Evolutionary conservation across 2,329 filamentous ascomycete species (phyloP).

Genomic region (Exophiala dermatitidis): DNA sequence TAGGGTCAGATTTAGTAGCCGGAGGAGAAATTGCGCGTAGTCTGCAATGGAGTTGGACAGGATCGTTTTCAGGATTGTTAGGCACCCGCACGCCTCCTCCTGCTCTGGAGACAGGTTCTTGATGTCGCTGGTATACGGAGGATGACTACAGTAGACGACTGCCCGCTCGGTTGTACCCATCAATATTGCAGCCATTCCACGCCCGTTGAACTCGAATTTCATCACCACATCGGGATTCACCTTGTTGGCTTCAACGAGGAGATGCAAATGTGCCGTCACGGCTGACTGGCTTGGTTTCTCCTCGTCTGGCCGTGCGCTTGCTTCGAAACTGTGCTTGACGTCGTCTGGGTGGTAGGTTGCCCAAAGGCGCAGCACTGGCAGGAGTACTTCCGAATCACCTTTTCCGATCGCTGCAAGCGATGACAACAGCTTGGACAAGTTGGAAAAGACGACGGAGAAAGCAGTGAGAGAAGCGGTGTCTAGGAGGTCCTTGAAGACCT

Average conservation of each 20-base stretch:
- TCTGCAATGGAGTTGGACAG: constrained; percentile 51
- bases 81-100: constrained; percentile 13
- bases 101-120: constrained; percentile 24
- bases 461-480: constrained; percentile 10
- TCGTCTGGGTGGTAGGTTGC: constrained; percentile 10
- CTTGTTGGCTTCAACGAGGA: constrained; percentile 17
- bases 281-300: constrained; percentile 23
- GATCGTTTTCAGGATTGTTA: constrained; percentile 22
- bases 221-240: constrained; percentile 11
- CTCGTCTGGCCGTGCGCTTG: constrained; percentile 8
- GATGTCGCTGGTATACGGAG: constrained; percentile 26
- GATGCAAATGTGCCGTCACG: constrained; percentile 22
- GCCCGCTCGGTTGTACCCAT: constrained; percentile 14
- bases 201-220: constrained; percentile 6
- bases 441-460: constrained; percentile 14
- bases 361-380: constrained; percentile 21
- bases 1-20: constrained; percentile 67
- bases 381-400: constrained; percentile 22
- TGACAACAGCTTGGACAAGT: constrained; percentile 12
- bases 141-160: constrained; percentile 20
- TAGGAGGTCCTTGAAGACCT: constrained; percentile 9
- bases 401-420: constrained; percentile 4
- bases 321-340: constrained; percentile 16
- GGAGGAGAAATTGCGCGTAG: constrained; percentile 64
- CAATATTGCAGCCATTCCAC: constrained; percentile 3